These are phyloP conservation scores for Carex myosuroides DNA, from an alignment of 176 grass and related monocot species.

Conservation along the genomic window DNA sequence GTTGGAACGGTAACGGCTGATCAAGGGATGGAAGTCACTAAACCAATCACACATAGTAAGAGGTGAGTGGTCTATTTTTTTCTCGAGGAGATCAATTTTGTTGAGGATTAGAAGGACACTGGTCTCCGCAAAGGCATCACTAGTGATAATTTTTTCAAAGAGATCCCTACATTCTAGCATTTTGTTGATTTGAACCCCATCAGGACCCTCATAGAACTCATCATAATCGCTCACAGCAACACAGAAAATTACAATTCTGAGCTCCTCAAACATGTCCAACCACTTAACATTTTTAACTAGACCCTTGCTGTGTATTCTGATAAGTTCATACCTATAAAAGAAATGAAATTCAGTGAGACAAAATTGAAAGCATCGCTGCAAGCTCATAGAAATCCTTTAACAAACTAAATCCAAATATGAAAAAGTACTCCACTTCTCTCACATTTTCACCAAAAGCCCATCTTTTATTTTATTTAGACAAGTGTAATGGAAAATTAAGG, in stretches of 20 bases:
- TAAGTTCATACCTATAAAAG: slow-evolving; percentile 58
- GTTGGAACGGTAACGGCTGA: slow-evolving; percentile 36
- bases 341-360: not conserved
- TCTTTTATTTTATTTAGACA: not conserved
- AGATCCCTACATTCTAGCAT: slow-evolving; percentile 78
- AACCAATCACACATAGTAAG: slow-evolving; percentile 78
- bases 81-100: slow-evolving; percentile 81
- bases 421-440: not conserved
- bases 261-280: slow-evolving; percentile 85
- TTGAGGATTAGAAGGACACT: slow-evolving; percentile 67
- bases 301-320: slow-evolving; percentile 72
- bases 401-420: not conserved
- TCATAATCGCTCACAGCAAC: slow-evolving; percentile 67
- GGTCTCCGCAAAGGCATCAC: slow-evolving; percentile 53
- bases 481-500: not conserved
- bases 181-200: slow-evolving; percentile 48
- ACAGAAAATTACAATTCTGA: slow-evolving; percentile 69
- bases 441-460: not conserved
- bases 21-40: slow-evolving; percentile 51
- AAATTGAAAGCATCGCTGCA: not conserved
- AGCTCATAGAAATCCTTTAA: not conserved
- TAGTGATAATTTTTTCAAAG: slow-evolving; percentile 52
- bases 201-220: slow-evolving; percentile 50
- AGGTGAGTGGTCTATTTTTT: slow-evolving; percentile 62
- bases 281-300: slow-evolving; percentile 69